Conservation (phyloP, 2,329 filamentous ascomycete genomes). For the Verticillium nonalfalfae region DNA sequence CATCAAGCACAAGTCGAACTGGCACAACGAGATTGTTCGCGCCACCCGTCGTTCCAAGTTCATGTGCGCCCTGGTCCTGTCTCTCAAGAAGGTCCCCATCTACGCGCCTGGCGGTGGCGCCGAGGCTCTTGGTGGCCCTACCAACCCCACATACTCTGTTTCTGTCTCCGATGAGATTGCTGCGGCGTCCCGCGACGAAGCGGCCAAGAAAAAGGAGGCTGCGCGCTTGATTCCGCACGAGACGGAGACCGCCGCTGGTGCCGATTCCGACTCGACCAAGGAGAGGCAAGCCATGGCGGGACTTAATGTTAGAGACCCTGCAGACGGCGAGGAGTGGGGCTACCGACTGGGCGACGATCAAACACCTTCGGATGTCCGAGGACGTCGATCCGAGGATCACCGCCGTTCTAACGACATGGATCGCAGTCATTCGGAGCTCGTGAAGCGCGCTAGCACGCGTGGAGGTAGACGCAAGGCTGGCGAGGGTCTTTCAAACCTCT, state of each 20-base stretch:
- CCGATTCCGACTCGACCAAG: conserved; percentile 17
- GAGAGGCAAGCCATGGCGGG: conserved; percentile 39
- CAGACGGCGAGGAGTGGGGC: conserved; percentile 28
- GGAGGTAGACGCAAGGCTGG: conserved; percentile 43
- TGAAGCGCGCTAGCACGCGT: conserved; percentile 34
- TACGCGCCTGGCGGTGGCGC: conserved; percentile 69
- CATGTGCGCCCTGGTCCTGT: conserved; percentile 85
- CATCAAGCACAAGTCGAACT: conserved; percentile 89
- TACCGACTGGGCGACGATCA: conserved; percentile 27
- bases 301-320: conserved; percentile 32
- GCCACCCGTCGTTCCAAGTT: conserved; percentile 85
- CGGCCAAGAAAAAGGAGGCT: conserved; percentile 54
- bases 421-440: conserved; percentile 25
- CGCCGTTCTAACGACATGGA: conserved; percentile 30
- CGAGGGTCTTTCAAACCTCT: conserved; percentile 31
- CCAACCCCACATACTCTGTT: conserved; percentile 78
- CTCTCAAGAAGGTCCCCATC: conserved; percentile 83
- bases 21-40: conserved; percentile 80
- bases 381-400: conserved; percentile 24
- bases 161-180: conserved; percentile 63
- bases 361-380: conserved; percentile 20
- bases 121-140: conserved; percentile 55
- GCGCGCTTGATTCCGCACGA: conserved; percentile 55
- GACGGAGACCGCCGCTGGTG: conserved; percentile 11
- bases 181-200: conserved; percentile 52